phyloP scores from a whole-genome alignment of 768 basidiomycete species.

The Cubamyces lactineus region DNA sequence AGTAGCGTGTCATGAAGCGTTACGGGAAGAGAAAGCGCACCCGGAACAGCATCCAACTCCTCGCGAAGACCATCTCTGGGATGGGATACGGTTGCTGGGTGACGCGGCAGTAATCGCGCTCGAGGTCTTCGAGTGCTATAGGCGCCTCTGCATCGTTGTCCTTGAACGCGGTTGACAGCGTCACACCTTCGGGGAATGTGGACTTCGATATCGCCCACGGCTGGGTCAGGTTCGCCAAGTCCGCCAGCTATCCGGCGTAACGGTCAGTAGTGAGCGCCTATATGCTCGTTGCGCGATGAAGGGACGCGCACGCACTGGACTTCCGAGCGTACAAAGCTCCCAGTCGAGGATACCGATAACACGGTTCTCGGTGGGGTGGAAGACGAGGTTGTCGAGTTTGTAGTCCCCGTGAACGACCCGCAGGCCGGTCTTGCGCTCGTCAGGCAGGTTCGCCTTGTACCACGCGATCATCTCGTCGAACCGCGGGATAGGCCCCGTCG shows the following conservation, averaged over 20 bases:
- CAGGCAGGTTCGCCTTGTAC: conserved; percentile 76
- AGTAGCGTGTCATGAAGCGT: background rate
- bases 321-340: conserved; percentile 96
- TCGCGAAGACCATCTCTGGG: conserved; percentile 73
- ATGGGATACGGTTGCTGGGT: conserved; percentile 75
- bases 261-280: background rate
- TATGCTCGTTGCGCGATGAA: background rate
- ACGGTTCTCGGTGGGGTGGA: conserved; percentile 87
- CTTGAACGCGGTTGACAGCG: conserved; percentile 63
- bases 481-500: conserved; percentile 72
- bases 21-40: conserved; percentile 44
- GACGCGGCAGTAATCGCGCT: conserved; percentile 78
- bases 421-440: conserved; percentile 72
- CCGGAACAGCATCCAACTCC: conserved; percentile 85
- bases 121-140: conserved; percentile 69
- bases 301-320: conserved; percentile 62
- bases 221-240: conserved; percentile 87
- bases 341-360: conserved; percentile 97
- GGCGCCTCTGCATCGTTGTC: conserved; percentile 55
- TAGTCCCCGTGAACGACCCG: conserved; percentile 98
- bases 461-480: conserved; percentile 74
- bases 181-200: conserved; percentile 31
- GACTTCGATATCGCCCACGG: conserved; percentile 69
- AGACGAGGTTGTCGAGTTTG: conserved; percentile 96
- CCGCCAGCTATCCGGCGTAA: conserved; percentile 65